Evolutionary conservation across 1,284 basidiomycete species (phyloP), one percentile per base, ranked within the genome.

Genomic region (Volvariella surrecta): DNA sequence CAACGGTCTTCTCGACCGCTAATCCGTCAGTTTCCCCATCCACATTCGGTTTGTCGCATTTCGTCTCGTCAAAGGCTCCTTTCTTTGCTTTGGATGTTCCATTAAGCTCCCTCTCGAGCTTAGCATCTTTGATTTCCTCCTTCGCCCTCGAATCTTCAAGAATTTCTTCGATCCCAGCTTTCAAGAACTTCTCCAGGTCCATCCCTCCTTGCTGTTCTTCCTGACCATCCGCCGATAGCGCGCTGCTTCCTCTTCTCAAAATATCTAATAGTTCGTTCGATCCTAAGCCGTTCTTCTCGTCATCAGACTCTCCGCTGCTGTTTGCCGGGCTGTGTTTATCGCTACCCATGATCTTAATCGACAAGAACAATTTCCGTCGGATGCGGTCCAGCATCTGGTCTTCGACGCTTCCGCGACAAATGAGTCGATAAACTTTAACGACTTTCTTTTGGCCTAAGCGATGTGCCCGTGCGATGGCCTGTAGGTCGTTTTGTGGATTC

Each of bases 391-490:
- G 63, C 73, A 79, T 79, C 52, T 81, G 79, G 50, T 82, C 77
- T 54, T 82, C 78, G 24, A 82, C 78, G 42, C 73, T 79, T 9
- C 71, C 74, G 39, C 63, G 61, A 50, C 74, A 77, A 35, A 78
- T 71, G 17, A 78, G 57, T 15, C 74, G 67, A 52, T 74, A 79
- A 2, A 77, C 74, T 62, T 82, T 88, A 56, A 93, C 89, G 48
- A 76, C 73, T 46, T 82, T 80, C 44, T 82, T 89, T 62, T 92
- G 80, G 3, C 89, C 83, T 40, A 89, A 87, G 17, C 86, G 76
- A 58, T 89, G 87, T 0, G 85, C 85, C 34, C 87, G 71, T 15
- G 89, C 89, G 62, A 92, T 89, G 2, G 89, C 89, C 61, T 93
- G 89, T 13, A 91, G 63, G 58, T 93, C 89, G 57, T 89, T 90